Percentiles rank a stretch among this genome's conserved stretches.
Evolutionary conservation across 202 grass and related monocot genomes (phyloP).

Genomic region (Brachypodium distachyon): DNA sequence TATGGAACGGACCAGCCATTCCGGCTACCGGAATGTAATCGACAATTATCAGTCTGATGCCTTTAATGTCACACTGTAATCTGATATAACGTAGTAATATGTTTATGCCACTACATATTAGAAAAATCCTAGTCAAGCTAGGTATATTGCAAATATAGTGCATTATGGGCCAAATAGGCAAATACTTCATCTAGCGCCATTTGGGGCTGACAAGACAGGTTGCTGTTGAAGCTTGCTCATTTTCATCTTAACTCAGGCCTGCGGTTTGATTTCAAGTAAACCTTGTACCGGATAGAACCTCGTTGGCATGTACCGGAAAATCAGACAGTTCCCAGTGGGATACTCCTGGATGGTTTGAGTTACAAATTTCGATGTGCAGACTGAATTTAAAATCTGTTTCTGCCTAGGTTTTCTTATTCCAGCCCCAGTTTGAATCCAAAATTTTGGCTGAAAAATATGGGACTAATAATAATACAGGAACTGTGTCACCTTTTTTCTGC

Average conservation of each 20-base stretch:
- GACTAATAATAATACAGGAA: neutral
- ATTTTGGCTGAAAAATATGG: neutral
- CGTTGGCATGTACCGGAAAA: neutral
- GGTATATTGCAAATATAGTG: neutral
- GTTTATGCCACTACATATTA: neutral
- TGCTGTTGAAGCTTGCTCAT: neutral
- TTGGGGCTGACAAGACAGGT: neutral
- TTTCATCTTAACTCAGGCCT: neutral
- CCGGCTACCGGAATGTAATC: neutral
- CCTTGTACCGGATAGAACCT: neutral
- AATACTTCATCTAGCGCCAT: neutral
- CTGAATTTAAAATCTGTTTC: neutral
- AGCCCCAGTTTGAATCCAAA: neutral
- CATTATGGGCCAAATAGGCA: neutral
- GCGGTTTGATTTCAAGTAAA: neutral
- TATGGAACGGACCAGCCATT: neutral
- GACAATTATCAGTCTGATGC: neutral
- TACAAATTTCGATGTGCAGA: neutral
- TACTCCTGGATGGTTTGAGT: neutral
- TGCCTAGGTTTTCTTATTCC: neutral
- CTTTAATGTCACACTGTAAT: neutral
- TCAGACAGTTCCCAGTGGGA: neutral
- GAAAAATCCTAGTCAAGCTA: neutral
- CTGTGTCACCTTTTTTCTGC: neutral
- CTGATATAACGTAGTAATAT: neutral